Evolutionary conservation across 2,329 filamentous ascomycete species (phyloP).

Genomic region (Cercospora zeae-maydis): DNA sequence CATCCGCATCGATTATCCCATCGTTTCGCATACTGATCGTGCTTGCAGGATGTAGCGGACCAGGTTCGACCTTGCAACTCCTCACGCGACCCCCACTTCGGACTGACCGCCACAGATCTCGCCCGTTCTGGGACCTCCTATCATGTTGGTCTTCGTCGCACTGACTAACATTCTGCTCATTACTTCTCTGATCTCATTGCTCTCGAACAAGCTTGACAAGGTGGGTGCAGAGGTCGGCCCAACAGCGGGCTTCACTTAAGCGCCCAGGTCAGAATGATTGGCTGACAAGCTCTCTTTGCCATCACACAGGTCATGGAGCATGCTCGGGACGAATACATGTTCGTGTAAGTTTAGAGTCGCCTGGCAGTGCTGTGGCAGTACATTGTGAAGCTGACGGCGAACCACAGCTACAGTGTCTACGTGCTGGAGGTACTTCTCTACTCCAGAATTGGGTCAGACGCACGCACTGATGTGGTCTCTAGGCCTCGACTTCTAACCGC

Average conservation of each 20-base stretch:
- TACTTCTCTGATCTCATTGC: constrained; percentile 53
- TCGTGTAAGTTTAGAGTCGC: constrained; percentile 55
- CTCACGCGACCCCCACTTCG: constrained; percentile 7
- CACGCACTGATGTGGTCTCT: constrained; percentile 7
- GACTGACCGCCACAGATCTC: constrained; percentile 37
- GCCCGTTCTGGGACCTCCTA: constrained; percentile 50
- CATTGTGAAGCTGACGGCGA: constrained; percentile 25
- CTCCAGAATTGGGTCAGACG: background rate
- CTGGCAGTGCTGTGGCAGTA: constrained; percentile 55
- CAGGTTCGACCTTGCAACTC: constrained; percentile 37
- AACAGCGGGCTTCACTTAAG: constrained; percentile 19
- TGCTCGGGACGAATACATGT: constrained; percentile 72
- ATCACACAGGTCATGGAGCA: constrained; percentile 55
- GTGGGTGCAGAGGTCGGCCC: constrained; percentile 18
- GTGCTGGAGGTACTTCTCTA: constrained; percentile 48
- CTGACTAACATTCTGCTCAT: constrained; percentile 75
- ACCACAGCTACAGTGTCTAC: constrained; percentile 50
- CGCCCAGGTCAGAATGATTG: constrained; percentile 32
- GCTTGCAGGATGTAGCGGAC: constrained; percentile 44
- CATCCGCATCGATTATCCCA: constrained; percentile 23
- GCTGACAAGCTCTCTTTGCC: constrained; percentile 27
- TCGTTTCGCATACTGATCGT: constrained; percentile 12
- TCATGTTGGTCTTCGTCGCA: constrained; percentile 67
- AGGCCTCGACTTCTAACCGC: constrained; percentile 19
- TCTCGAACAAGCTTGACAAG: constrained; percentile 26